Conservation (phyloP, 2,329 filamentous ascomycete species). For the Aspergillus costaricaensis region DNA sequence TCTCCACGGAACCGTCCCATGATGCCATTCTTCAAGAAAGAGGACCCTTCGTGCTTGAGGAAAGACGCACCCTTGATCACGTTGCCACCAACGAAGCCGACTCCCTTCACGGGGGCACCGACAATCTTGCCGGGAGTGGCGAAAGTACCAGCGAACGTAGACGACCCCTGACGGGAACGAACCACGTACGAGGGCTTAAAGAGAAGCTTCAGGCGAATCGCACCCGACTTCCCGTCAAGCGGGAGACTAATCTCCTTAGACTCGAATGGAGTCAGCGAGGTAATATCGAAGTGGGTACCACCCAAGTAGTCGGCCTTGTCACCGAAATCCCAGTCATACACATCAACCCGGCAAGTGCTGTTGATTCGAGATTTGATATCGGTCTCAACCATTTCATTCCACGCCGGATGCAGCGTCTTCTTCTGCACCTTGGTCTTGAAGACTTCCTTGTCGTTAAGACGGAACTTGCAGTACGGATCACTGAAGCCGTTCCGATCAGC, state of each 20-base stretch:
- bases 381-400: constrained; percentile 96
- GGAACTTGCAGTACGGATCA: constrained; percentile 95
- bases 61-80: constrained; percentile 91
- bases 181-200: constrained; percentile 94
- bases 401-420: constrained; percentile 90
- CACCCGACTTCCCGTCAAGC: constrained; percentile 87
- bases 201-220: constrained; percentile 76
- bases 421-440: constrained; percentile 96
- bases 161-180: constrained; percentile 81
- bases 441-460: constrained; percentile 82
- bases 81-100: constrained; percentile 76
- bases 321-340: constrained; percentile 96
- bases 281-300: constrained; percentile 71
- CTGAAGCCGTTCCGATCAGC: constrained; percentile 96
- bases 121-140: constrained; percentile 85
- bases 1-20: constrained; percentile 56
- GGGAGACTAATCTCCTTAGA: constrained; percentile 71
- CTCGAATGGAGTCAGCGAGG: constrained; percentile 80
- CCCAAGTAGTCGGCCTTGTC: constrained; percentile 94
- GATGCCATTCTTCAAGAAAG: constrained; percentile 84
- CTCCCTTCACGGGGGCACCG: constrained; percentile 91
- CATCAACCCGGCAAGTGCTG: constrained; percentile 77
- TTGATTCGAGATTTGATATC: constrained; percentile 79
- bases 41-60: constrained; percentile 64
- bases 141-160: constrained; percentile 91